Evolutionary conservation across 257 asterid species (phyloP).

Genomic region (Ocimum tenuiflorum): DNA sequence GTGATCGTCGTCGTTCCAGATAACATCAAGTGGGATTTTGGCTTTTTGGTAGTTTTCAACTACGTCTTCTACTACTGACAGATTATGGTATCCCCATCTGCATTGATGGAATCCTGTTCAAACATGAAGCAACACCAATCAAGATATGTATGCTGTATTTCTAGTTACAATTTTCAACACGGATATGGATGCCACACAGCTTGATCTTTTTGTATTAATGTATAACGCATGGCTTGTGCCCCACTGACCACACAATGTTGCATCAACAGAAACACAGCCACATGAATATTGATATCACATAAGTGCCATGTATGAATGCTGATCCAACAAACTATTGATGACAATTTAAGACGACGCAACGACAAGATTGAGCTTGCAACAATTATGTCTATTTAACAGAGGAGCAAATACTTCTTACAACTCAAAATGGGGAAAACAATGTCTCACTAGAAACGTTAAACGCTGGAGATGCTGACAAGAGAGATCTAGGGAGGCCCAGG

Average conservation of each 20-base stretch:
- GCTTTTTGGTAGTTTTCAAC: slow-evolving; percentile 64
- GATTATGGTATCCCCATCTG: slow-evolving; percentile 78
- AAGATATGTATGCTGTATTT: too few relatives aligned
- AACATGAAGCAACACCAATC: not conserved
- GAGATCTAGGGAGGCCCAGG: too few relatives aligned
- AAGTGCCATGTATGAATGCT: not conserved
- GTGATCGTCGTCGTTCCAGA: slow-evolving; percentile 92
- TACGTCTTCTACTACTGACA: slow-evolving; percentile 73
- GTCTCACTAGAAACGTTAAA: not conserved
- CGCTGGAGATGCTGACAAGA: too few relatives aligned
- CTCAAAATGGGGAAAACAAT: slow-evolving; percentile 16
- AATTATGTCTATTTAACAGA: not conserved
- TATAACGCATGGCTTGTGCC: slow-evolving; percentile 14
- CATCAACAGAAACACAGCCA: not conserved
- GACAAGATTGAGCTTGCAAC: not conserved
- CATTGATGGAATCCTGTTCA: slow-evolving; percentile 80
- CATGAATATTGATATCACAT: too few relatives aligned
- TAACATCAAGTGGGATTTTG: slow-evolving; percentile 72
- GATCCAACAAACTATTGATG: not conserved
- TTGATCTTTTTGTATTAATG: not conserved
- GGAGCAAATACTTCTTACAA: not conserved
- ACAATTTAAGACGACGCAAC: too few relatives aligned
- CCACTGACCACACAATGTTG: not conserved
- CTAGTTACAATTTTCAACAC: not conserved
- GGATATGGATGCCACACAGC: not conserved